phyloP scores from a whole-genome alignment of 2,329 filamentous ascomycete species.

The Aspergillus puulaauensis region DNA sequence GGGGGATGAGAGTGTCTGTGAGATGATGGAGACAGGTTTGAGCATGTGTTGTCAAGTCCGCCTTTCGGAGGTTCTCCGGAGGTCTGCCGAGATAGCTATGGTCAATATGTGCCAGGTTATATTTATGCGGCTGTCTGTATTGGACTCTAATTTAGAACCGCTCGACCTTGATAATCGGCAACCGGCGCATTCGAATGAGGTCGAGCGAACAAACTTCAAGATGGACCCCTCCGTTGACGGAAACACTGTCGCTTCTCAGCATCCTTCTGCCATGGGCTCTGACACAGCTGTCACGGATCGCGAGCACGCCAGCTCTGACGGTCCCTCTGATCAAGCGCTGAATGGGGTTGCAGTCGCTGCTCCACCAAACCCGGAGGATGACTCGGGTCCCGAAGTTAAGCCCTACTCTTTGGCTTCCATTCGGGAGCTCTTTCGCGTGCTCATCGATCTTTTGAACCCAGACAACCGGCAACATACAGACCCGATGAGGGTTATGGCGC shows the following conservation, averaged over 20 bases:
- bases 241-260: conserved; percentile 57
- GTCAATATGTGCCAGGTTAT: conserved; percentile 99
- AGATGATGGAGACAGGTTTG: conserved; percentile 98
- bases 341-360: conserved; percentile 34
- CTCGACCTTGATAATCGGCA: conserved; percentile 67
- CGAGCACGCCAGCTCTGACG: conserved; percentile 33
- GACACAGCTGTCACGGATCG: conserved; percentile 36
- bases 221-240: conserved; percentile 78
- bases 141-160: conserved; percentile 70
- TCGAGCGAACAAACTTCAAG: conserved; percentile 72
- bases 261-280: conserved; percentile 42
- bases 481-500: conserved; percentile 93
- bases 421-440: conserved; percentile 85
- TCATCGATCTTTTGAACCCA: conserved; percentile 91
- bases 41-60: conserved; percentile 96
- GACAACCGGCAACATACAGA: conserved; percentile 92
- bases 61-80: conserved; percentile 83
- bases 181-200: conserved; percentile 53
- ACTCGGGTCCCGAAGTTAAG: conserved; percentile 60
- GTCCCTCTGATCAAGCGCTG: conserved; percentile 30
- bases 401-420: conserved; percentile 95
- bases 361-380: conserved; percentile 40
- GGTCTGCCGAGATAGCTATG: conserved; percentile 95
- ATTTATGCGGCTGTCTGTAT: conserved; percentile 85
- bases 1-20: conserved; percentile 97